Percentiles rank a stretch among this genome's conserved stretches.
Evolutionary conservation across 2,329 filamentous ascomycete species (phyloP).

Genomic region (Hymenoscyphus infarciens): DNA sequence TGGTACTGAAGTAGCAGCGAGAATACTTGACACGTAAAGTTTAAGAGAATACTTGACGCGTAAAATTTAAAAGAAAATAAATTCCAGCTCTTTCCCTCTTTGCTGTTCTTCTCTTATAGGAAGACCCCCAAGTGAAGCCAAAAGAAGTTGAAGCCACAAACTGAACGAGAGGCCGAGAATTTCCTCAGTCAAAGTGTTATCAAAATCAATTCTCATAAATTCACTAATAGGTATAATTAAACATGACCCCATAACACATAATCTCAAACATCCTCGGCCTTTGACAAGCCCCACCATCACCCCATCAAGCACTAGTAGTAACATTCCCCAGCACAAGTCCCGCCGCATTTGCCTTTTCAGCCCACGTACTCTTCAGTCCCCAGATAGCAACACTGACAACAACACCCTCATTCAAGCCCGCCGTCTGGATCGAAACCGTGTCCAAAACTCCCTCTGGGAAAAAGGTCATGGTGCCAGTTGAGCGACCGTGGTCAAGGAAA

Average conservation of each 20-base stretch:
- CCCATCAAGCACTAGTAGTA: constrained; percentile 6
- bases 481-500: constrained; percentile 50
- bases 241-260: background rate
- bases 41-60: too few species aligned
- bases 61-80: too few species aligned
- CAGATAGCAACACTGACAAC: constrained; percentile 34
- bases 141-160: too few species aligned
- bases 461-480: constrained; percentile 48
- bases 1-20: too few species aligned
- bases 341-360: constrained; percentile 15
- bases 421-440: constrained; percentile 28
- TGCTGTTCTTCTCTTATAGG: too few species aligned
- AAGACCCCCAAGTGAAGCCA: too few species aligned
- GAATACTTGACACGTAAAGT: too few species aligned
- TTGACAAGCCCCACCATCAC: background rate
- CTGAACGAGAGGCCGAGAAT: background rate
- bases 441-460: constrained; percentile 42
- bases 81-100: too few species aligned
- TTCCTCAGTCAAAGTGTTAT: background rate
- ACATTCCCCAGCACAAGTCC: constrained; percentile 29
- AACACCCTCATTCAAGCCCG: constrained; percentile 29
- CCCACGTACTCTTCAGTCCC: constrained; percentile 40
- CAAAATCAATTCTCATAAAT: background rate
- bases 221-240: background rate
- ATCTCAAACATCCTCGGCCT: background rate